A percentile compares a stretch with the other conserved stretches of the same genome.
Conservation (phyloP, 2,329 filamentous ascomycete species). For the Neurospora sp. region DNA sequence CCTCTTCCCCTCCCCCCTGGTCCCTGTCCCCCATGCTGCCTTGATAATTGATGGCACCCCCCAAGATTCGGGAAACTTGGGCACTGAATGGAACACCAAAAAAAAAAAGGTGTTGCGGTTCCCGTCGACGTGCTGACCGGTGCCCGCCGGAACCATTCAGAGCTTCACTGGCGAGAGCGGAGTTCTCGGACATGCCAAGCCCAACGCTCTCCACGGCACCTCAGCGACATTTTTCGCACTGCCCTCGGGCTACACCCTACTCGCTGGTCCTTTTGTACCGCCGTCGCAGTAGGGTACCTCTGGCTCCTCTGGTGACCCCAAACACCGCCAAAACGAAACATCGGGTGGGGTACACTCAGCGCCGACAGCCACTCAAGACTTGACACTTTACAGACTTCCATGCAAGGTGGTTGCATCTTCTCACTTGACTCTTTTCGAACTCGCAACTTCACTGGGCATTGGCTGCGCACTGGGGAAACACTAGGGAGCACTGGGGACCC, state of each 20-base stretch:
- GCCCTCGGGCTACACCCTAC: neutral
- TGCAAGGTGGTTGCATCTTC: slow-evolving; percentile 9
- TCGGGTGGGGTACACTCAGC: slow-evolving; percentile 12
- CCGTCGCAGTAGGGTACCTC: slow-evolving; percentile 1
- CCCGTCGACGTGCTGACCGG: neutral
- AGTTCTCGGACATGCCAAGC: neutral
- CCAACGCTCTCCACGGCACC: neutral
- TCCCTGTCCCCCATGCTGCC: neutral
- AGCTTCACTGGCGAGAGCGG: neutral
- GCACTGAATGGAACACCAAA: neutral
- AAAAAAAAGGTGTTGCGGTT: neutral
- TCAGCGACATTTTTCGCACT: neutral
- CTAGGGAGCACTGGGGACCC: neutral
- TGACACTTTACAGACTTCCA: slow-evolving; percentile 19
- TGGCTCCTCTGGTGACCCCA: slow-evolving; percentile 2
- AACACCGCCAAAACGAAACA: slow-evolving; percentile 6
- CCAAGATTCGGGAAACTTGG: neutral
- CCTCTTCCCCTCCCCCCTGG: neutral
- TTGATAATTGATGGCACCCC: neutral
- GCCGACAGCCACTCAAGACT: slow-evolving; percentile 15
- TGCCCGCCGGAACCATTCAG: neutral
- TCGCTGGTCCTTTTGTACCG: neutral
- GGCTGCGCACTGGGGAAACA: neutral
- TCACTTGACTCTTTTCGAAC: neutral
- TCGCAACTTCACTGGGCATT: neutral